A percentile compares a stretch with the other conserved stretches of the same genome.
Conservation (phyloP, 306 rosid species). For the Elaeagnus macrophylla region DNA sequence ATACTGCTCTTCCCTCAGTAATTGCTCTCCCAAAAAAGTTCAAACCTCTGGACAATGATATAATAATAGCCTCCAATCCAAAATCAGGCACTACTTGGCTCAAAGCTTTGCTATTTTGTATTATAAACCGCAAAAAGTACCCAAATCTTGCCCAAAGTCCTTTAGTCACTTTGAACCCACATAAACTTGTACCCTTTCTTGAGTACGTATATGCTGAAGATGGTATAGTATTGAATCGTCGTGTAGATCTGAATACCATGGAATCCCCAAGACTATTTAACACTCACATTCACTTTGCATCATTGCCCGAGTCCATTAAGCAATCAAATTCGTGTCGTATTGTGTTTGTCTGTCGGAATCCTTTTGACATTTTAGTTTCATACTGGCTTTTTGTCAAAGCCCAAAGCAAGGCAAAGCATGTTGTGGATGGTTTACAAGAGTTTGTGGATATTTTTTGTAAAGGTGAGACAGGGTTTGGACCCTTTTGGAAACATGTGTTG, state of each 20-base stretch:
- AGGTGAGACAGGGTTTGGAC: conserved; percentile 23
- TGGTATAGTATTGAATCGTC: neutral
- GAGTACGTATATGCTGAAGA: neutral
- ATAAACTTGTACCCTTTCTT: conserved; percentile 1
- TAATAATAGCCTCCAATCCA: neutral
- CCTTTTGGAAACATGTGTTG: conserved; percentile 33
- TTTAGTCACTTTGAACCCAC: conserved; percentile 4
- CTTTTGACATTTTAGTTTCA: conserved; percentile 1
- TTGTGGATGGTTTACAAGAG: conserved; percentile 15
- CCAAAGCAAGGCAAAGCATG: neutral
- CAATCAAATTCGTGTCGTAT: conserved; percentile 1
- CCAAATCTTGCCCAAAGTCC: neutral
- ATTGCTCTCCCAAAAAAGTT: neutral
- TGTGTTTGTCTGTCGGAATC: neutral
- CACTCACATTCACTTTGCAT: conserved; percentile 1
- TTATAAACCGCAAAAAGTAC: neutral
- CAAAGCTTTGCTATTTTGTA: conserved; percentile 3
- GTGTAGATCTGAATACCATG: neutral
- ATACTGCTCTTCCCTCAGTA: neutral
- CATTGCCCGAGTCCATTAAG: neutral
- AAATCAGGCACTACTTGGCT: conserved; percentile 11
- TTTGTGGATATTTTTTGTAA: conserved; percentile 35
- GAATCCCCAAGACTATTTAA: neutral
- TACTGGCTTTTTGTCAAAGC: too few species aligned
- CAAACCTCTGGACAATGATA: conserved; percentile 4